Evolutionary conservation across 768 basidiomycete genomes (phyloP), one percentile per base, ranked within the genome.

Genomic region (Hypholoma sublateritium): DNA sequence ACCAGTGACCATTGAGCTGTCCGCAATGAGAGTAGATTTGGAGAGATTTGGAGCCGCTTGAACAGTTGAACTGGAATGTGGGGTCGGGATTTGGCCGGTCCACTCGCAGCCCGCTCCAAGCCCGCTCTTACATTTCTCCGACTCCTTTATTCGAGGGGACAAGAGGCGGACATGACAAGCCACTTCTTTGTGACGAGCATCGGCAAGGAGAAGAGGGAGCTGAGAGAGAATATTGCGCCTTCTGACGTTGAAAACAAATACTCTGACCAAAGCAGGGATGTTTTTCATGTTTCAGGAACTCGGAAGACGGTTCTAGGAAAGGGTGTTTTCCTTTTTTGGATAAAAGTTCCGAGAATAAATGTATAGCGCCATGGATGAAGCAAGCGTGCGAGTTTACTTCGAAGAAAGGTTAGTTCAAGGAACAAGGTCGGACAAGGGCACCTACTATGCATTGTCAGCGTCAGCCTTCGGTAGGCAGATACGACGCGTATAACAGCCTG

Each of bases 291-390:
- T 53, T 53, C 53, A 53, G 41, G 53, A 53, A 53, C 32, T 44
- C 22, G 51, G 51, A 42, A 43, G 39, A 12, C 24, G n/a, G 1
- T 53, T 53, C 53, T 53, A n/a, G 34, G 53, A 53, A 45, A 35
- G 53, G 42, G 25, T 53, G 21, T 28, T 45, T 53, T 2, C 53
- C 43, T 34, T 45, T 53, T 53, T 32, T 24, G 28, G 42, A 21
- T 19, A 34, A 44, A 53, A 28, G 42, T 34, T 42, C 53, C 34
- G 28, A 14, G 17, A 47, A 47, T n/a, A 28, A 47, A 22, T 47
- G 39, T 41, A 51, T 51, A 51, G 11, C 50, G 50, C 50, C 50
- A 51, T 51, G n/a, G n/a, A n/a, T n/a, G 37, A 53, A 53, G 53
- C 14, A 45, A 36, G 39, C 43, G 28, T 32, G 21, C 43, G 42